Base-by-base conservation (phyloP, 345 rosid species). In the Populus tremula region DNA sequence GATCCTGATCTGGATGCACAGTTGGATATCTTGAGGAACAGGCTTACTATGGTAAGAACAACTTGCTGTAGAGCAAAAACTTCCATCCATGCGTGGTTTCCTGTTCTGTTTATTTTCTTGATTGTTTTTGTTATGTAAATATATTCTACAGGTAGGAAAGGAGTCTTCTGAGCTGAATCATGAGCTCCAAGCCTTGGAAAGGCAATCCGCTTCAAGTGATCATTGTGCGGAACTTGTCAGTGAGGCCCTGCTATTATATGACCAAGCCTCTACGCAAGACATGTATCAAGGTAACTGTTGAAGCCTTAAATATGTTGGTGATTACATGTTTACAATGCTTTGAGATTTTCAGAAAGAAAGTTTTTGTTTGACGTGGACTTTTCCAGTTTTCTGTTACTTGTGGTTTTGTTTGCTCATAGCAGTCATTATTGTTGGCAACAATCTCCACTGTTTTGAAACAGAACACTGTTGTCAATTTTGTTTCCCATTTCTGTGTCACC, bases 161-260 rank as follows among this genome's bases (percentile, higher is more conserved):
- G 92, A 91, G 80, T 90, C 93, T 69, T 84, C 67, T 72, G 89
- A 82, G 85, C 87, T 96, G 62, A 84, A 80, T 64, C 77, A 73
- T 12, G 94, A 96, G 84, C 89, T 96, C 8, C 87, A 76, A 77
- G 84, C 76, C 71, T 77, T 92, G 21, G 93, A 91, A 85, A 87
- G 84, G 82, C 84, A 84, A 68, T 85, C 88, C 53, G 79, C 77
- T 84, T 83, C 87, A 2, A 84, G 76, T 67, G 87, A 86, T 83
- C 80, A 63, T 65, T 87, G 81, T 72, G 71, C 89, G 54, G 88
- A 85, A 75, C 84, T 88, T 62, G 79, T 83, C 61, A 83, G 81
- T 68, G 93, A 93, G 83, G 90, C 87, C 62, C 70, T 88, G 43
- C 84, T 86, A 83, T 35, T 80, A 64, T 88, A 82, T 80, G 89